Evolutionary conservation across 371 early-diverging fungal species (phyloP).

Genomic region (Mucor piriformis): DNA sequence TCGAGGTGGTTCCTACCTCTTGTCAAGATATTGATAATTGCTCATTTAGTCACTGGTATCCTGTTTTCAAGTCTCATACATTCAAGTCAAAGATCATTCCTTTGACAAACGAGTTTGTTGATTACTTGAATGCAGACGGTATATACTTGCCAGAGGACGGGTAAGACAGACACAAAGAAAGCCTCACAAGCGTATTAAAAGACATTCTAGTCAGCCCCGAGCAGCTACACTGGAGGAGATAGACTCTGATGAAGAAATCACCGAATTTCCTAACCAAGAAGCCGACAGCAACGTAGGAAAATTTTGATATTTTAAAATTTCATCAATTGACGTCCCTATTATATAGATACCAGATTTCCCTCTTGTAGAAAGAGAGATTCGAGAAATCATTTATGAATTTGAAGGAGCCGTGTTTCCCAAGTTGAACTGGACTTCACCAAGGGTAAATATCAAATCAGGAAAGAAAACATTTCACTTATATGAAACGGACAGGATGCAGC

Average conservation of each 20-base stretch:
- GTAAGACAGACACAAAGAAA: constrained; percentile 24
- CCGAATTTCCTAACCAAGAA: constrained; percentile 35
- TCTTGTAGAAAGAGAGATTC: constrained; percentile 62
- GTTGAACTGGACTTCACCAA: constrained; percentile 93
- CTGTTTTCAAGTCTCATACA: constrained; percentile 58
- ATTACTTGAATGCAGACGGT: constrained; percentile 84
- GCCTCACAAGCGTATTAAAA: background rate
- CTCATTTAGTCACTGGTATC: constrained; percentile 80
- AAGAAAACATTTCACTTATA: background rate
- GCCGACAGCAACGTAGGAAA: constrained; percentile 30
- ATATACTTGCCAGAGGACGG: constrained; percentile 77
- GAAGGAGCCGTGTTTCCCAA: constrained; percentile 91
- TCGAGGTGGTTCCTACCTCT: background rate
- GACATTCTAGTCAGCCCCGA: constrained; percentile 34
- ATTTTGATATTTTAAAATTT: background rate
- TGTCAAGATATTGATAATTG: constrained; percentile 65
- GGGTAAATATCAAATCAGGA: constrained; percentile 14
- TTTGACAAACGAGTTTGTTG: constrained; percentile 74
- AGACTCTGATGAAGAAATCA: constrained; percentile 50
- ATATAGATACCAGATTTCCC: constrained; percentile 60
- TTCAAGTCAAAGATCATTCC: constrained; percentile 74
- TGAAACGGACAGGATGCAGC: constrained; percentile 67
- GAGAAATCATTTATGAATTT: constrained; percentile 65
- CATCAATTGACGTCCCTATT: background rate
- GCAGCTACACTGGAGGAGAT: constrained; percentile 50